Evolutionary conservation across 2,329 filamentous ascomycete species (phyloP).

Genomic region (Fusarium kyushuense): DNA sequence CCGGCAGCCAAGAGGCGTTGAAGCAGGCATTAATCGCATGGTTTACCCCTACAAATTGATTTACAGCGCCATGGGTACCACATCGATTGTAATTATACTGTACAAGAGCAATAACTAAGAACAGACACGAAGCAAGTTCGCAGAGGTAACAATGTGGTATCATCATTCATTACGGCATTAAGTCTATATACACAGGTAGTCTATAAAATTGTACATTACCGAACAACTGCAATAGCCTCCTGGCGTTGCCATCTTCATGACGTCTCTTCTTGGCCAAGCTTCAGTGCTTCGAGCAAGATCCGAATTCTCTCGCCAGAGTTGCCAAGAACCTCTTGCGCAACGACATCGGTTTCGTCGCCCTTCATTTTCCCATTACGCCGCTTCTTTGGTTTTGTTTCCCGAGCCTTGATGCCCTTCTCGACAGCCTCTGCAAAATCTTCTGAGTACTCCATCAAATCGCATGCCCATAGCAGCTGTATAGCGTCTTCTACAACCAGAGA

Average conservation of each 20-base stretch:
- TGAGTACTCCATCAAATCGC: conserved; percentile 53
- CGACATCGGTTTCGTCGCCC: conserved; percentile 53
- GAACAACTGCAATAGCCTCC: conserved; percentile 3
- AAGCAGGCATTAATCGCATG: conserved; percentile 5
- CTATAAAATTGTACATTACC: conserved; percentile 40
- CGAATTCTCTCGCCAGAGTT: conserved; percentile 60
- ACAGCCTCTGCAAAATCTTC: conserved; percentile 55
- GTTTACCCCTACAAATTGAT: background rate
- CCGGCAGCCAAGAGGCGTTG: conserved; percentile 52
- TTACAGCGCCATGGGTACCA: background rate
- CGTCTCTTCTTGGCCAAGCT: conserved; percentile 38
- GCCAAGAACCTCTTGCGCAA: conserved; percentile 59
- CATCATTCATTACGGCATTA: conserved; percentile 44
- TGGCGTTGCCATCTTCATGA: conserved; percentile 12
- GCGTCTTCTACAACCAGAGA: conserved; percentile 76
- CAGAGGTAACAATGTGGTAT: conserved; percentile 17
- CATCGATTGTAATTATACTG: conserved; percentile 31
- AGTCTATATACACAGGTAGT: conserved; percentile 41
- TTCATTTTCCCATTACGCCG: conserved; percentile 54
- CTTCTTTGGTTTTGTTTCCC: conserved; percentile 61
- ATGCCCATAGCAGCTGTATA: conserved; percentile 64
- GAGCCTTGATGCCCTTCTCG: conserved; percentile 61
- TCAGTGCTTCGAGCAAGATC: conserved; percentile 54
- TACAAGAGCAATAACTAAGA: conserved; percentile 15
- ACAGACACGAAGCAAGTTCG: background rate